Base-by-base conservation (phyloP, 139 green algal genomes). In the Ettlia oleoabundans region DNA sequence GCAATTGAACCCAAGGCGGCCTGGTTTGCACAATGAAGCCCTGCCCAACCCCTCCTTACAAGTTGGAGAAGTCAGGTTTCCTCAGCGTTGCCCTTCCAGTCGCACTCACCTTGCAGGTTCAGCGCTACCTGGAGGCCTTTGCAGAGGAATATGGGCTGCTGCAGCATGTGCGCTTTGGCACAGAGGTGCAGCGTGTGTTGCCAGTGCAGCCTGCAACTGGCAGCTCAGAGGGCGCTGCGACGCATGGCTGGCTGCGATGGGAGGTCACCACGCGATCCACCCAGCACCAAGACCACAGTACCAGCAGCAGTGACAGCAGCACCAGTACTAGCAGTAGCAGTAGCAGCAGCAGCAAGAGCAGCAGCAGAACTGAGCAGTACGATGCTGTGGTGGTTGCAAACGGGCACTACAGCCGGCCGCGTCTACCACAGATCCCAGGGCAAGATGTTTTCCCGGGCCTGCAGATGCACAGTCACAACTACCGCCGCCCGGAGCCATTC, bases 341-440 rank as follows among this genome's bases (percentile, higher is more conserved):
- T n/a, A n/a, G n/a, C n/a, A 15, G 47, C 47, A 15, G 47, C 47
- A 15, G 13, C 47, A 10, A 10, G 10, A 15, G 47, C 47, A 15
- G 13, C 13, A 58, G 47, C 47, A 24, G 47, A 10, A 58, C 47
- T 10, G 13, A 58, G 47, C 47, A 15, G 47, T 95, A 93, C 81
- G 93, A 97, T 82, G 93, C 92, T 24, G 72, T 97, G 55, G 85
- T 95, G 8, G 84, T 94, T 10, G 93, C 88, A 76, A 94, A 92
- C 40, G 92, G 93, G 47, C 47, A 58, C 47, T 58, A 58, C 47
- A 58, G 47, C 47, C 47, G 15, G 15, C 47, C 47, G 13, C 47
- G 47, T 24, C 13, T 58, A 15, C 47, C 47, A 15, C 47, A 58
- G 13, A 24, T 58, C 47, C 47, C 47, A 24, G 47, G 47, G 47